These are phyloP conservation scores for Komagataella mondaviorum DNA, from an alignment of 805 yeast species.

Conservation along the genomic window DNA sequence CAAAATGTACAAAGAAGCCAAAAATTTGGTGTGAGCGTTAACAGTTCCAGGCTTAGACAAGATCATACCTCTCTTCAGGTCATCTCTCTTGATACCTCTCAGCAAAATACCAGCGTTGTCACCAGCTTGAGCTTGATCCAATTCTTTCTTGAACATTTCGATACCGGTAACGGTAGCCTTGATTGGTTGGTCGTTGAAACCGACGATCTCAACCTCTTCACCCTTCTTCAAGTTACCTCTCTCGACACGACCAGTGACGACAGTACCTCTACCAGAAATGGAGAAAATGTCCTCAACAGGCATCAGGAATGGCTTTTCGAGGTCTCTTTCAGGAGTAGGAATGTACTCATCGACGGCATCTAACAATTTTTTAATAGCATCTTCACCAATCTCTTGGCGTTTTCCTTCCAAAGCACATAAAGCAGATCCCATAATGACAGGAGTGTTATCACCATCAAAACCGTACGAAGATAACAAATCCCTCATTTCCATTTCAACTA, in stretches of 20 bases:
- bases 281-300: slow-evolving; percentile 97
- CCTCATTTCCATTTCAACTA: slow-evolving; percentile 99
- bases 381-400: slow-evolving; percentile 82
- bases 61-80: slow-evolving; percentile 95
- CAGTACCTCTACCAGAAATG: slow-evolving; percentile 99
- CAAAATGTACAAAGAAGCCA: slow-evolving; percentile 85
- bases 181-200: slow-evolving; percentile 72
- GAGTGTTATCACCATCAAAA: slow-evolving; percentile 96
- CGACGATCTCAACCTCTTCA: slow-evolving; percentile 96
- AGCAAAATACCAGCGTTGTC: slow-evolving; percentile 96
- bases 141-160: slow-evolving; percentile 98
- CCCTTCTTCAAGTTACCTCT: slow-evolving; percentile 97
- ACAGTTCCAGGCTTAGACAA: slow-evolving; percentile 86
- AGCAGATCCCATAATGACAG: slow-evolving; percentile 98
- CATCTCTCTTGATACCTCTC: slow-evolving; percentile 98
- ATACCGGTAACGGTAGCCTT: slow-evolving; percentile 96
- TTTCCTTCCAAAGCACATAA: slow-evolving; percentile 86
- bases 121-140: slow-evolving; percentile 97
- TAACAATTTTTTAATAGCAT: slow-evolving; percentile 72
- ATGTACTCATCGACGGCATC: slow-evolving; percentile 88
- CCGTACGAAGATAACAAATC: slow-evolving; percentile 85
- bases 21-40: slow-evolving; percentile 84
- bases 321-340: slow-evolving; percentile 94
- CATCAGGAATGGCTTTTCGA: slow-evolving; percentile 92
- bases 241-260: slow-evolving; percentile 97